These are phyloP conservation scores for Solanum appendiculatum DNA, from an alignment of 257 asterid genomes.

Conservation along the genomic window DNA sequence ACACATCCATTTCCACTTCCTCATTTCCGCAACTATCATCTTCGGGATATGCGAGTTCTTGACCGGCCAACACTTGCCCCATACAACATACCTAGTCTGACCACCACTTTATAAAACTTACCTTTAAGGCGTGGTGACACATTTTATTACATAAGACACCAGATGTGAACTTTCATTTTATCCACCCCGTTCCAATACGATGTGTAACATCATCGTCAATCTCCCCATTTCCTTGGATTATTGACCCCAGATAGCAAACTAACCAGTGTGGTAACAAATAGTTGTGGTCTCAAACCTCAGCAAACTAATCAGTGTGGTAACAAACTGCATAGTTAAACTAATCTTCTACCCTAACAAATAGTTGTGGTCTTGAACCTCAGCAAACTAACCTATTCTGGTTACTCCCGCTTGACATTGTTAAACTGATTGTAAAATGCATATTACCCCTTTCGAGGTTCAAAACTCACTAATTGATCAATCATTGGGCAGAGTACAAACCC, in stretches of 20 bases:
- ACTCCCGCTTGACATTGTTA: not conserved
- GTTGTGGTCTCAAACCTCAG: not conserved
- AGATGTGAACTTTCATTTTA: not conserved
- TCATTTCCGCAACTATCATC: not conserved
- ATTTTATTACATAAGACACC: not conserved
- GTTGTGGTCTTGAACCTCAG: not conserved
- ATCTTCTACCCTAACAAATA: no score
- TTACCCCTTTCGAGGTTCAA: not conserved
- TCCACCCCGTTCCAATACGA: not conserved
- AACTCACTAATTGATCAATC: not conserved
- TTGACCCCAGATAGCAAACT: no score
- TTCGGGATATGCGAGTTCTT: not conserved
- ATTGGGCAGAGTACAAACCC: not conserved
- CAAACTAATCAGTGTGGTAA: not conserved
- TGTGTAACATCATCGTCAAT: not conserved
- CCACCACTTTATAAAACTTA: not conserved
- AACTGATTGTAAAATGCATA: not conserved
- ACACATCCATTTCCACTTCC: not conserved
- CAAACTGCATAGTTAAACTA: no score
- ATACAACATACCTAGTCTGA: not conserved
- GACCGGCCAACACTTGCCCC: not conserved
- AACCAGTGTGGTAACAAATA: not conserved
- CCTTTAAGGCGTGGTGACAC: not conserved
- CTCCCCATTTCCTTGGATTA: not conserved
- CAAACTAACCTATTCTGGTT: not conserved